phyloP scores from a whole-genome alignment of 164 flowering plant species.

The Cinnamomum micranthum region DNA sequence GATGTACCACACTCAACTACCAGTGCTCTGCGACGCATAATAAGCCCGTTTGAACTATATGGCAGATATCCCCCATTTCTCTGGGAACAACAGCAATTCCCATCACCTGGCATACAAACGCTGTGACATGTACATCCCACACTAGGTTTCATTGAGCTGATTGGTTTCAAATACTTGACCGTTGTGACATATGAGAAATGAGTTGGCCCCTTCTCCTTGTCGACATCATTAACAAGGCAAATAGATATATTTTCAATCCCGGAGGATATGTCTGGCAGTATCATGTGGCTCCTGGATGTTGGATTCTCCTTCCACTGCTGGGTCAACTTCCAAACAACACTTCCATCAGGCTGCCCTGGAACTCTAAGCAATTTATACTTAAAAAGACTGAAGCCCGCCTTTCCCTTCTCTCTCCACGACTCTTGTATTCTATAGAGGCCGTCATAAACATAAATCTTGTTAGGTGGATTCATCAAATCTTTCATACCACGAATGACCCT shows the following conservation, averaged over 20 bases:
- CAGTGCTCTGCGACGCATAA: constrained; percentile 30
- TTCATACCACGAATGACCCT: constrained; percentile 50
- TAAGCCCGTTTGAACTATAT: constrained; percentile 35
- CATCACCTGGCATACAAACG: constrained; percentile 33
- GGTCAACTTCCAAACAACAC: constrained; percentile 38
- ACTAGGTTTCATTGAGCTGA: constrained; percentile 16
- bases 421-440: constrained; percentile 51
- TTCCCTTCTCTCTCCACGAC: constrained; percentile 49
- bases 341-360: constrained; percentile 50
- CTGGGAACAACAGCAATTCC: constrained; percentile 31
- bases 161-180: constrained; percentile 31
- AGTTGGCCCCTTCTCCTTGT: constrained; percentile 47
- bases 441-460: constrained; percentile 47
- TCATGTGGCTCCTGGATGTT: constrained; percentile 28
- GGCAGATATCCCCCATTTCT: constrained; percentile 42
- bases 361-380: constrained; percentile 44
- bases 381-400: constrained; percentile 41
- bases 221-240: constrained; percentile 53
- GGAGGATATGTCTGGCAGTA: constrained; percentile 44
- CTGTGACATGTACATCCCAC: constrained; percentile 31
- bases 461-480: constrained; percentile 22
- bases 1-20: constrained; percentile 51
- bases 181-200: constrained; percentile 33
- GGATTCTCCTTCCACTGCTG: constrained; percentile 39
- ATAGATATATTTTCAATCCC: constrained; percentile 48